Evolutionary conservation across 2,329 filamentous ascomycete species (phyloP), one percentile per base, ranked within the genome.

Genomic region (Aspergillus sp.): DNA sequence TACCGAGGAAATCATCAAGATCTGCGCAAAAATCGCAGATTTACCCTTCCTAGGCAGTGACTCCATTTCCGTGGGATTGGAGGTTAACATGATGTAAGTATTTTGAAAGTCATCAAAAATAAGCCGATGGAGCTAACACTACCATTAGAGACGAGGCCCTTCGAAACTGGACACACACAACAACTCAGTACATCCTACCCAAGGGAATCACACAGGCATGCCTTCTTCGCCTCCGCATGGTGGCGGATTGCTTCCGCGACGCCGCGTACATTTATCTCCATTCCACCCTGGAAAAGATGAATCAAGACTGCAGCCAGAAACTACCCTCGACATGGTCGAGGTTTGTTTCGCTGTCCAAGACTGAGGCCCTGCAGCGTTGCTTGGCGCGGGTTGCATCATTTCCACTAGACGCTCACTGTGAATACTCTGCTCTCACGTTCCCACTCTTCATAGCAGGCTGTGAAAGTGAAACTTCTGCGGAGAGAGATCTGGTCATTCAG

Each of bases 401-500:
- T 8, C 55, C 60, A 5, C 53, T 66, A 5, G 62, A 65, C 27
- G 51, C 56, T 11, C 58, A 65, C 33, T 64, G 61, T 48, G 65
- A 67, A 39, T 66, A 57, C 32, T 67, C 65, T 1, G 65, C 62
- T 2, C 57, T 67, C 2, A 66, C 64, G 4, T 67, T 67, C 41
- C 65, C 65, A 12, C 47, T 67, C 1, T 66, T 67, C 39, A 66
- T 67, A 5, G 54, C 58, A 0, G 65, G 65, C 1, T 64, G 62
- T 33, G 65, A 66, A 29, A 60, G 52, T 35, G 49, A 57, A 10
- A 35, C 41, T 1, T 12, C 45, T 5, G 46, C 39, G 6, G 56
- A 65, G 8, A 46, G 59, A 26, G 47, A 51, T 7, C 30, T 62
- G 9, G 50, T 67, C 2, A 36, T 61, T 6, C 36, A 40, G n/a